phyloP scores from a whole-genome alignment of 169 alveolate species.

The Babesia bovis region DNA sequence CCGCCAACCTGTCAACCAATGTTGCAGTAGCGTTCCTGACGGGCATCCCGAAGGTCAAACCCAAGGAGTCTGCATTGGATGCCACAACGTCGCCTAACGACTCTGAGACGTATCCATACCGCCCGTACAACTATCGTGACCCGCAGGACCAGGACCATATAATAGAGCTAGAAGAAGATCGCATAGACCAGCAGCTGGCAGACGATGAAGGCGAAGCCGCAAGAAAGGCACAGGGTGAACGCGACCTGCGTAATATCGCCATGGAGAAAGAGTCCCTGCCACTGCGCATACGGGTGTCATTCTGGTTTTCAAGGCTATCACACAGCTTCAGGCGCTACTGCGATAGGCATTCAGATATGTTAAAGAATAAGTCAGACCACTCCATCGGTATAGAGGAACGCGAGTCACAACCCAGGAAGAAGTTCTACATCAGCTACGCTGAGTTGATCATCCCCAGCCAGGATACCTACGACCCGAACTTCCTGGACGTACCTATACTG shows the following conservation, averaged over 20 bases:
- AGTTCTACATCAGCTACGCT: conserved; percentile 52
- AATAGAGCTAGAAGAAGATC: conserved; percentile 34
- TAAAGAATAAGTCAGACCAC: background rate
- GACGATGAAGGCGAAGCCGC: conserved; percentile 19
- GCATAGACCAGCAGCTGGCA: conserved; percentile 17
- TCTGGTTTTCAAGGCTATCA: conserved; percentile 2
- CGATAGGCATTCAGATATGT: background rate
- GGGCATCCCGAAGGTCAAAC: conserved; percentile 29
- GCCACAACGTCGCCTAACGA: background rate
- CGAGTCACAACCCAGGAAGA: conserved; percentile 9
- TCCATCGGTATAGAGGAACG: conserved; percentile 4
- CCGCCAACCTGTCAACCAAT: conserved; percentile 60
- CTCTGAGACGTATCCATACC: background rate
- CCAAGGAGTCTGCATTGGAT: background rate
- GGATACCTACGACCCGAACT: conserved; percentile 48
- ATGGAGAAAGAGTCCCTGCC: background rate
- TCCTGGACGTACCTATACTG: conserved; percentile 44
- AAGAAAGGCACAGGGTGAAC: background rate
- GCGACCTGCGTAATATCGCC: background rate
- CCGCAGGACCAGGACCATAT: conserved; percentile 28
- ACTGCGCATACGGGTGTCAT: background rate
- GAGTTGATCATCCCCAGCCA: conserved; percentile 60
- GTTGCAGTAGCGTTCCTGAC: conserved; percentile 61
- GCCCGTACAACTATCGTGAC: background rate
- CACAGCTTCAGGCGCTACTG: conserved; percentile 1